Percentiles rank a stretch among this genome's conserved stretches.
Evolutionary conservation across 1,139 yeast species (phyloP).

Genomic region (Saccharomycopsis crataegensis): DNA sequence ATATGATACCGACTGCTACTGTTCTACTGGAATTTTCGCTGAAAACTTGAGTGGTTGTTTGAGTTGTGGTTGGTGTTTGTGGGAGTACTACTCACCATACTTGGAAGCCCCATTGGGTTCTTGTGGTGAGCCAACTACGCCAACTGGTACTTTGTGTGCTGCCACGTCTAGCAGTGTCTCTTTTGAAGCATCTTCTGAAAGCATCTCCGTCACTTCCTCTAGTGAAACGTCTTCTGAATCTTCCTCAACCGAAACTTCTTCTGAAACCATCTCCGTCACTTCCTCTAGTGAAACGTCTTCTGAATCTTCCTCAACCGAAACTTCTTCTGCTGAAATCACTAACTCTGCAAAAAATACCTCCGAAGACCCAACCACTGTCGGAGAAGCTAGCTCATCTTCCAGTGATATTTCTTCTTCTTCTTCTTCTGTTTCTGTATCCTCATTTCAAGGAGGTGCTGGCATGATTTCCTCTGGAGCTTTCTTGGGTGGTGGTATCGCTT

Average conservation of each 20-base stretch:
- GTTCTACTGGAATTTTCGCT: conserved; percentile 23
- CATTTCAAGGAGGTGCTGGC: neutral
- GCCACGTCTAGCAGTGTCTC: conserved; percentile 23
- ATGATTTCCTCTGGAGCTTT: neutral
- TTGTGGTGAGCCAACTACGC: conserved; percentile 26
- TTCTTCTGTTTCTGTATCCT: conserved; percentile 1
- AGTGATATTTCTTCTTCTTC: neutral
- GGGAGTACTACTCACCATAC: conserved; percentile 27
- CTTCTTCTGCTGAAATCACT: conserved; percentile 1
- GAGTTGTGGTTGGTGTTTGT: conserved; percentile 30
- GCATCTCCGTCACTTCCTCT: neutral
- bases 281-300: too few species aligned
- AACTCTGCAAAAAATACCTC: neutral
- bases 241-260: too few species aligned
- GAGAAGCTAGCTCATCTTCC: neutral
- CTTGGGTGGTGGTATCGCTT: conserved; percentile 3
- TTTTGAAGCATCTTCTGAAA: conserved; percentile 11
- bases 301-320: conserved; percentile 1
- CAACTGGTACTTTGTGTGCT: conserved; percentile 28
- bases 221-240: too few species aligned
- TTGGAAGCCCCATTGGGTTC: conserved; percentile 24
- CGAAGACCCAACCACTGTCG: conserved; percentile 10
- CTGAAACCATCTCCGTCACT: too few species aligned
- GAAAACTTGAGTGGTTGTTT: conserved; percentile 24
- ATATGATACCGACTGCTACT: conserved; percentile 25